Conservation (phyloP, 495 filamentous ascomycete genomes). For the Penicillium crystallinum region DNA sequence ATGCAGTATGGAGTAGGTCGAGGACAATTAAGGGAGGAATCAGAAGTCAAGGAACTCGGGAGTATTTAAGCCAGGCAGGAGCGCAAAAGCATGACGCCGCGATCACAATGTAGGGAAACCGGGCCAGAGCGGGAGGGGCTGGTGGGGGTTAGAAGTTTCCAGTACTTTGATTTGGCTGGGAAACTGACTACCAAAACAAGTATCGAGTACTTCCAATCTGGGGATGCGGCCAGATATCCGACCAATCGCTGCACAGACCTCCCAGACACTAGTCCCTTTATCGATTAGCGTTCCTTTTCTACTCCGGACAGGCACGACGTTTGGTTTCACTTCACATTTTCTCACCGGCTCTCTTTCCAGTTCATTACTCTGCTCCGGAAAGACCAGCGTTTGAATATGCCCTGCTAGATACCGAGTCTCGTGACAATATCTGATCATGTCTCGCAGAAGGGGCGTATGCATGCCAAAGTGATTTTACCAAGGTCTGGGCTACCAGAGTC, state of each 20-base stretch:
- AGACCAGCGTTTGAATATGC: neutral
- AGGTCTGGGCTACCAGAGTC: neutral
- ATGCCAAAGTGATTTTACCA: neutral
- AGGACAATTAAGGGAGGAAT: conserved; percentile 1
- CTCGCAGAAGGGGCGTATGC: neutral
- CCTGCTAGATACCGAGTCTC: neutral
- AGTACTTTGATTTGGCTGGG: neutral
- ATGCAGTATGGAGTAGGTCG: neutral
- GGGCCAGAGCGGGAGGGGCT: conserved; percentile 16
- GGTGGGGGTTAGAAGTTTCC: neutral
- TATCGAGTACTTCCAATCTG: neutral
- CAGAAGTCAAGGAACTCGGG: neutral
- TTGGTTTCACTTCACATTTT: conserved; percentile 1
- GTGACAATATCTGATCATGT: neutral
- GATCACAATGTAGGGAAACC: conserved; percentile 5
- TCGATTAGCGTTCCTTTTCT: neutral
- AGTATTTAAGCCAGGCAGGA: conserved; percentile 13
- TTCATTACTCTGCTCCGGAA: neutral
- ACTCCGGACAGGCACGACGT: neutral
- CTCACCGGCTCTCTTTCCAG: neutral
- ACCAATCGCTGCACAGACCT: neutral
- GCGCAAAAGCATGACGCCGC: conserved; percentile 17
- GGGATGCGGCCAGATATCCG: neutral
- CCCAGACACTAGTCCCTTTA: neutral
- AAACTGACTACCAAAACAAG: neutral